These are phyloP conservation scores for Tricholomella constricta DNA, from an alignment of 768 basidiomycete species.

Conservation along the genomic window DNA sequence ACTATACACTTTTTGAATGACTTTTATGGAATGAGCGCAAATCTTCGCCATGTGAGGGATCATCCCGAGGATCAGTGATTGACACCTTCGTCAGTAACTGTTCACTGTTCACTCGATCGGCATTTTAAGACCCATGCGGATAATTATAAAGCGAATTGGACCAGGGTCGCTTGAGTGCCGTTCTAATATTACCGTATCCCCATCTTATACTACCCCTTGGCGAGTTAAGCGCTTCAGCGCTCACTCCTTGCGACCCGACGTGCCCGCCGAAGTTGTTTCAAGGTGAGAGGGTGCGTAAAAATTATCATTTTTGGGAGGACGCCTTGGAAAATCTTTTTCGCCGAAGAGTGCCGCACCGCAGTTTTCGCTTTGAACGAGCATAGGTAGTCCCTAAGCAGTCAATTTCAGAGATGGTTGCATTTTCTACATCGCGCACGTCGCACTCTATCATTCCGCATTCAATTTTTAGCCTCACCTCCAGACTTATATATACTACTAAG, in stretches of 20 bases:
- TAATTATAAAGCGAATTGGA: not conserved
- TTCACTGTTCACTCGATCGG: not conserved
- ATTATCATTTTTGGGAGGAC: not conserved
- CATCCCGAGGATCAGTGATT: constrained; percentile 2
- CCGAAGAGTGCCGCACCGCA: too few relatives aligned
- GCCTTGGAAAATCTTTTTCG: too few relatives aligned
- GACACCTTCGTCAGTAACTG: not conserved
- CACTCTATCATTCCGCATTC: too few relatives aligned
- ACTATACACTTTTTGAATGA: not conserved
- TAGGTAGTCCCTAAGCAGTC: too few relatives aligned
- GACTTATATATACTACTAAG: too few relatives aligned
- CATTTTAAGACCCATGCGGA: not conserved
- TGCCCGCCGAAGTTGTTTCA: constrained; percentile 14
- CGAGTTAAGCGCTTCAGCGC: constrained; percentile 5
- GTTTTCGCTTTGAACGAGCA: too few relatives aligned
- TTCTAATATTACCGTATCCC: not conserved
- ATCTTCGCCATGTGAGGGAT: constrained; percentile 6
- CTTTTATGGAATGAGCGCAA: constrained; percentile 1
- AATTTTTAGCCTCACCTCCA: too few relatives aligned
- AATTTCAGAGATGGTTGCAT: too few relatives aligned
- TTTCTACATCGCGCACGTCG: too few relatives aligned
- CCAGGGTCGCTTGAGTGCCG: not conserved
- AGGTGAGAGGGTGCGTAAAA: too few relatives aligned
- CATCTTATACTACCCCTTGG: not conserved
- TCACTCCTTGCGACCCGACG: constrained; percentile 16